Conservation (phyloP, 352 stramenopile species). For the Pythium angustatum region DNA sequence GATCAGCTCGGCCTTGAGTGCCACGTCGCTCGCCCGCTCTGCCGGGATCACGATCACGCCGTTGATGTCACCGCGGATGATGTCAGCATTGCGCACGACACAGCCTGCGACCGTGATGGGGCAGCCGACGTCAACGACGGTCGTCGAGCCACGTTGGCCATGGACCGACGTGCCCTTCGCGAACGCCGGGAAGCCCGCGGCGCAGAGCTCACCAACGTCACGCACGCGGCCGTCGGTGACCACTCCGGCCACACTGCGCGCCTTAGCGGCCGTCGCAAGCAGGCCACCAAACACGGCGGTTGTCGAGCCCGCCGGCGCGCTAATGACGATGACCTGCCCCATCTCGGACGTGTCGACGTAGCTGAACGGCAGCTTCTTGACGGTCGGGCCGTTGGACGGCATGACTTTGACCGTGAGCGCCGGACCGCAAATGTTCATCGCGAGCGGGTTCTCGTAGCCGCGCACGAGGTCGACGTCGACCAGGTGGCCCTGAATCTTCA, state of each 20-base stretch:
- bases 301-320: conserved; percentile 48
- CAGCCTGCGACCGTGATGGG: conserved; percentile 72
- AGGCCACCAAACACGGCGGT: conserved; percentile 73
- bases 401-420: conserved; percentile 79
- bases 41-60: conserved; percentile 76
- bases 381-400: conserved; percentile 53
- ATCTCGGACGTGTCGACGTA: conserved; percentile 78
- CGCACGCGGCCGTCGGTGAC: conserved; percentile 78
- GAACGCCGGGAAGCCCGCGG: conserved; percentile 72
- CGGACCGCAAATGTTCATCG: conserved; percentile 74
- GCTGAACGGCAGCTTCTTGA: conserved; percentile 72
- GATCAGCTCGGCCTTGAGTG: conserved; percentile 70
- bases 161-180: conserved; percentile 73
- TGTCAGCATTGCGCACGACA: conserved; percentile 76
- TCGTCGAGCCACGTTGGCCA: conserved; percentile 53
- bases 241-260: conserved; percentile 57
- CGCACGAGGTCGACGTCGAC: conserved; percentile 74
- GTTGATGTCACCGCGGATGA: conserved; percentile 83
- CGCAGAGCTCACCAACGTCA: conserved; percentile 71
- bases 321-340: conserved; percentile 82
- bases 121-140: conserved; percentile 67
- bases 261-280: conserved; percentile 71
- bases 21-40: conserved; percentile 70
- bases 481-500: conserved; percentile 80
- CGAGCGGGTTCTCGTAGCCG: conserved; percentile 53